phyloP scores from a whole-genome alignment of 352 stramenopile species.

The Phytophthora brassicae region DNA sequence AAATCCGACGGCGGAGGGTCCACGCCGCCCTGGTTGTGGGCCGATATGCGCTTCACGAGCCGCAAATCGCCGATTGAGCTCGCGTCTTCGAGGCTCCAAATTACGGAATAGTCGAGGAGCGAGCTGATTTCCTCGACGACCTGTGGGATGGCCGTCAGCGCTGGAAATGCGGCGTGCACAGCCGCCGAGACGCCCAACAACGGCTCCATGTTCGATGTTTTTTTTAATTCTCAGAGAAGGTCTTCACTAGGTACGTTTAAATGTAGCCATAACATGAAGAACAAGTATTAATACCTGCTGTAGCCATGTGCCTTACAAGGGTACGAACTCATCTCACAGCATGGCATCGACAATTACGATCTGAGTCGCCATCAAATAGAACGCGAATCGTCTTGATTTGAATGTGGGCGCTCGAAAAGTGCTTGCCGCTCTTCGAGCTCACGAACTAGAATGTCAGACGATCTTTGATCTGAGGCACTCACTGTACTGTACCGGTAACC shows the following conservation, averaged over 20 bases:
- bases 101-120: slow-evolving; percentile 29
- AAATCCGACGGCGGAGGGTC: slow-evolving; percentile 19
- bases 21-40: slow-evolving; percentile 25
- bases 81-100: slow-evolving; percentile 32
- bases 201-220: slow-evolving; percentile 7
- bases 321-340: no score
- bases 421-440: slow-evolving; percentile 8
- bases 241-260: neutral
- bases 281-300: no score
- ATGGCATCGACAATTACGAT: slow-evolving; percentile 8
- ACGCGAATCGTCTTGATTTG: slow-evolving; percentile 12
- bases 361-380: slow-evolving; percentile 21
- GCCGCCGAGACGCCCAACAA: slow-evolving; percentile 23
- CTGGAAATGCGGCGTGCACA: slow-evolving; percentile 27
- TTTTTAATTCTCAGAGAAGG: no score
- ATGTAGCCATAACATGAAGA: slow-evolving; percentile 7
- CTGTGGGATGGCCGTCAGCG: slow-evolving; percentile 30
- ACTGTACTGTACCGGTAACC: no score
- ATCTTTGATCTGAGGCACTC: neutral
- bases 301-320: no score
- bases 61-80: slow-evolving; percentile 27
- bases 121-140: slow-evolving; percentile 22
- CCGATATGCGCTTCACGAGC: slow-evolving; percentile 30
- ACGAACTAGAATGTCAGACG: neutral
- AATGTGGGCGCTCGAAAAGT: slow-evolving; percentile 12